Percentiles rank a stretch among this genome's conserved stretches.
phyloP scores from a whole-genome alignment of 169 alveolate genomes.

The Cryptosporidium xiaoi region DNA sequence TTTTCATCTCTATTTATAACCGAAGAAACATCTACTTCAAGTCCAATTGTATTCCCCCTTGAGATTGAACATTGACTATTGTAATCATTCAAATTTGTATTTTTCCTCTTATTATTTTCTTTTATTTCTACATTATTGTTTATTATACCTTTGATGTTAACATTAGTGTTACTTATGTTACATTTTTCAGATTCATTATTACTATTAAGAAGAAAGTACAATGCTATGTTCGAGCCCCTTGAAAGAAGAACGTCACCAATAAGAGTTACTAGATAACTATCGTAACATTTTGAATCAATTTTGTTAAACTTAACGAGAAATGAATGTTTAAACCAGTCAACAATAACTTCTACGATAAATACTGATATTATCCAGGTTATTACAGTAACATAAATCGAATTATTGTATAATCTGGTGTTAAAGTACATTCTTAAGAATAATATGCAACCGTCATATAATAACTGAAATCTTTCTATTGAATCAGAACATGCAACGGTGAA shows the following conservation, averaged over 20 bases:
- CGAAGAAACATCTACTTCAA: conserved; percentile 63
- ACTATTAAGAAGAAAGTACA: conserved; percentile 6
- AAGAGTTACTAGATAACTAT: conserved; percentile 46
- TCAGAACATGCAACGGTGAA: conserved; percentile 88
- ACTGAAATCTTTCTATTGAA: conserved; percentile 88
- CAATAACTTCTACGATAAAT: conserved; percentile 83
- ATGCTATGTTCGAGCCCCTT: conserved; percentile 65
- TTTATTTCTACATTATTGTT: neutral
- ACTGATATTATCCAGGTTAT: conserved; percentile 80
- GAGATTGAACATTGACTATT: conserved; percentile 20
- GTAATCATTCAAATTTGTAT: neutral
- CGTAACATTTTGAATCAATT: conserved; percentile 77
- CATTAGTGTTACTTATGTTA: neutral
- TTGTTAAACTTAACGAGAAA: conserved; percentile 86
- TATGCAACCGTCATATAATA: conserved; percentile 86
- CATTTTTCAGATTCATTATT: conserved; percentile 4
- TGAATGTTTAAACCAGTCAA: conserved; percentile 87
- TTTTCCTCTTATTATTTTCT: neutral
- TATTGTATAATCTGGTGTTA: conserved; percentile 59
- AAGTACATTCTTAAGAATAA: conserved; percentile 88
- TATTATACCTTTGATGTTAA: neutral
- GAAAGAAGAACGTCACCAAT: conserved; percentile 68
- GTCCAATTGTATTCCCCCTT: conserved; percentile 54
- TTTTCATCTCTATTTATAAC: conserved; percentile 28
- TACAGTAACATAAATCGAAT: conserved; percentile 68